Base-by-base conservation (phyloP, 2,329 filamentous ascomycete genomes). In the Simplicillium aogashimaense region DNA sequence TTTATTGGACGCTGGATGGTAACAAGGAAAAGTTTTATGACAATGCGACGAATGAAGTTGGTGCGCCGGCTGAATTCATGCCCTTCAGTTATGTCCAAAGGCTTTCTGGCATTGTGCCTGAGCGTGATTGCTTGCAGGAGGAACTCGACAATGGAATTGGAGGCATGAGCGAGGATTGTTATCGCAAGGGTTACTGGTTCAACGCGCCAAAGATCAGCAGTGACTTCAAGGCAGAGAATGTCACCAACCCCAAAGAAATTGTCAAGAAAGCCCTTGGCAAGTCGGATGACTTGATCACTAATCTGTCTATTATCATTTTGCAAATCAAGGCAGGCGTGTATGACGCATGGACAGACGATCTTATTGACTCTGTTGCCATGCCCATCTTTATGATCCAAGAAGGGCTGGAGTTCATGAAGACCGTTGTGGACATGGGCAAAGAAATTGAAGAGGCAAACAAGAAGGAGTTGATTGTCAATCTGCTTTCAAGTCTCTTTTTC, bases 391-490 rank as follows among this genome's bases (percentile, higher is more conserved):
- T 45, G 41, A 35, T 45, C 9, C 14, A 43, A 38, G 29, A 39
- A 15, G 34, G 28, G 2, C 32, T 45, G 14, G 29, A 36, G 20
- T 34, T 35, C 17, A 45, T 45, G 45, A 38, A 45, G 29, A 35
- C 14, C 8, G 43, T 45, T 12, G 38, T 45, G 32, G 41, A 47
- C 28, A 36, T 39, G 35, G 43, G 33, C 35, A 45, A 43, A 20
- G 38, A 45, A 20, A 45, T 45, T 28, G 29, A 43, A 29, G 37
- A 45, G 29, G 37, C 40, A 25, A 35, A 45, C 12, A 41, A 39
- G 29, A 42, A 36, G 11, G 17, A 15, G 10, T 34, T 47, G 25
- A 45, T 47, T 29, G n/a, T 45, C 3, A 45, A 39, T 18, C 37
- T 41, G 7, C 35, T 47, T 20, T 43, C 45, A 5, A 35, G 33